Evolutionary conservation across 164 flowering plant species (phyloP), one percentile per base, ranked within the genome.

Genomic region (Macadamia tetraphylla): DNA sequence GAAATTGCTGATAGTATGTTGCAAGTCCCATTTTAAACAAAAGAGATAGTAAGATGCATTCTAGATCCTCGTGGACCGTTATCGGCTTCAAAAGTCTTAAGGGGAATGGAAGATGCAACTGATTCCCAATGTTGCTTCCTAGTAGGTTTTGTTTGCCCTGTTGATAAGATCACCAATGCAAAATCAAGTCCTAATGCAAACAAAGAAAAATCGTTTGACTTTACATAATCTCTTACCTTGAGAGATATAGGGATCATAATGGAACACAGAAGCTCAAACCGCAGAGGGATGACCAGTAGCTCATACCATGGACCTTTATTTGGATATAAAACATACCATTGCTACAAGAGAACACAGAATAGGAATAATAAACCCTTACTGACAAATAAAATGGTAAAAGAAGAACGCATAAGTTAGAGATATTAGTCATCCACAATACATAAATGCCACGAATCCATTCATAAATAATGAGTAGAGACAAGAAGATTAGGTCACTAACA

Each of bases 231-330:
- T 35, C 63, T 76, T 74, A 92, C 99, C 92, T 95, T 95, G 69
- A 92, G 90, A n/a, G 98, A 95, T 73, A 95, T 95, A 14, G 99
- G 99, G 65, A 95, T 95, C 99, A 95, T 95, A 72, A 95, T 95
- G 76, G 99, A 95, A 79, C 99, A 94, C 32, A 95, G 86, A 74
- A 95, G 98, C 87, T 95, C 99, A 85, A 95, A 95, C 67, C 99
- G 93, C 63, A 95, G 79, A 68, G 99, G 99, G 68, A 95, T 95
- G 64, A 95, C 83, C 79, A 95, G 71, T 29, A 95, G 77, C 71
- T 95, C 98, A 81, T 87, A 95, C 99, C 98, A 95, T 29, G 98
- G 98, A 40, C 85, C 93, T 80, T 90, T 91, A 46, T 78, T 58
- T 57, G 99, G 99, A 78, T 95, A 92, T 63, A 52, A 71, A 72